A percentile compares a stretch with the other conserved stretches of the same genome.
These are phyloP conservation scores for Mortierella sp. DNA, from an alignment of 371 early-diverging fungal genomes.

Conservation along the genomic window DNA sequence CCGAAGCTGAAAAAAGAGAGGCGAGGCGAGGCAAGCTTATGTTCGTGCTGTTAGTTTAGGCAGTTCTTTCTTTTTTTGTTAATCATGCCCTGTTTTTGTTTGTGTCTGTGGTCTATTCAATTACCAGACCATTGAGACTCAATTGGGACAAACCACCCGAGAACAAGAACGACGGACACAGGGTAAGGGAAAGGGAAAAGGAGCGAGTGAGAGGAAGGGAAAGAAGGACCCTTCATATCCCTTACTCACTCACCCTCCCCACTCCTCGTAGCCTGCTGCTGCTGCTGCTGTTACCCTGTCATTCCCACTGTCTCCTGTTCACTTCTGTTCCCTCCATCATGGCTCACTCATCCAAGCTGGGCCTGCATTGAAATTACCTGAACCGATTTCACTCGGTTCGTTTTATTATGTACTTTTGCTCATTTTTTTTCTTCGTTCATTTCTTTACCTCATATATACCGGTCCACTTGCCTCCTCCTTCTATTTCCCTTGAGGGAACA, in stretches of 20 bases:
- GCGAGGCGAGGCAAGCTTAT: not conserved
- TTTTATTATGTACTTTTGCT: not conserved
- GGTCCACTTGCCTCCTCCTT: not conserved
- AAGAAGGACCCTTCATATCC: not conserved
- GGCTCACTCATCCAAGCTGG: not conserved
- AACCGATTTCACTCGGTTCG: not conserved
- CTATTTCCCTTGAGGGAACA: not conserved
- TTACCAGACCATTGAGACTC: not conserved
- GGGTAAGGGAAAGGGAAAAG: too few relatives aligned
- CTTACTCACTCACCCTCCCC: not conserved
- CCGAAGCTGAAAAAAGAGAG: not conserved
- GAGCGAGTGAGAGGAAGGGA: not conserved
- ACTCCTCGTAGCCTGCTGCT: not conserved
- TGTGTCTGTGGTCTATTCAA: not conserved
- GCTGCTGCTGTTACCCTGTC: not conserved
- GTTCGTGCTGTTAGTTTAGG: slow-evolving; percentile 1
- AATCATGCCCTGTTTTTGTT: not conserved
- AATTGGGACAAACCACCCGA: too few relatives aligned
- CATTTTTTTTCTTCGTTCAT: not conserved
- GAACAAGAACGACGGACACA: too few relatives aligned
- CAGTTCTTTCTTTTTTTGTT: not conserved
- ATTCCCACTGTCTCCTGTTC: not conserved
- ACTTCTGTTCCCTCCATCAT: not conserved
- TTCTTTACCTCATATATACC: not conserved
- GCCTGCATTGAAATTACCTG: slow-evolving; percentile 1